Evolutionary conservation across 148 eudicot species (phyloP).

Genomic region (Agrostemma githago): DNA sequence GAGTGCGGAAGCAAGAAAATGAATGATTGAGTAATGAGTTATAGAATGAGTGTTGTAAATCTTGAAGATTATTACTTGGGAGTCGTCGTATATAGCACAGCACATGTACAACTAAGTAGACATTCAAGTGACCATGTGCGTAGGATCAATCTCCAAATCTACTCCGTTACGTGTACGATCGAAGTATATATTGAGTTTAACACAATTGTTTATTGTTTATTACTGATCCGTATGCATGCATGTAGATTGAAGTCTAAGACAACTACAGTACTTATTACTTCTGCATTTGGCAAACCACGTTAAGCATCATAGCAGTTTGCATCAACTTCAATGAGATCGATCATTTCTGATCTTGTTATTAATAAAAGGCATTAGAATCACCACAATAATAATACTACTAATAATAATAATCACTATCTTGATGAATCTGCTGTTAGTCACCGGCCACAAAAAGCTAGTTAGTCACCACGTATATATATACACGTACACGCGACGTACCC

Average conservation of each 20-base stretch:
- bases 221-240: too few species aligned
- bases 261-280: too few species aligned
- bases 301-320: not conserved
- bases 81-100: not conserved
- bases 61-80: not conserved
- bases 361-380: not conserved
- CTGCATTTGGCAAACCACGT: not conserved
- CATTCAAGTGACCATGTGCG: not conserved
- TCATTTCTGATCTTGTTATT: not conserved
- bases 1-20: too few species aligned
- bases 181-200: too few species aligned
- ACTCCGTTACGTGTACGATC: slow-evolving; percentile 1
- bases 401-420: not conserved
- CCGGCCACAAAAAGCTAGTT: not conserved
- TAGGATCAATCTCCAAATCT: not conserved
- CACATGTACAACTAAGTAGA: not conserved
- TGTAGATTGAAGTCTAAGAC: not conserved
- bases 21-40: too few species aligned
- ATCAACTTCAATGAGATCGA: not conserved
- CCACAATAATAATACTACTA: too few species aligned
- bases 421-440: too few species aligned
- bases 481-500: too few species aligned
- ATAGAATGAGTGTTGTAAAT: too few species aligned
- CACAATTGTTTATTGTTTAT: too few species aligned
- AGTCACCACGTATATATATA: too few species aligned